These are phyloP conservation scores for Cyclotella sp. DNA, from an alignment of 108 stramenopile genomes.

Conservation along the genomic window DNA sequence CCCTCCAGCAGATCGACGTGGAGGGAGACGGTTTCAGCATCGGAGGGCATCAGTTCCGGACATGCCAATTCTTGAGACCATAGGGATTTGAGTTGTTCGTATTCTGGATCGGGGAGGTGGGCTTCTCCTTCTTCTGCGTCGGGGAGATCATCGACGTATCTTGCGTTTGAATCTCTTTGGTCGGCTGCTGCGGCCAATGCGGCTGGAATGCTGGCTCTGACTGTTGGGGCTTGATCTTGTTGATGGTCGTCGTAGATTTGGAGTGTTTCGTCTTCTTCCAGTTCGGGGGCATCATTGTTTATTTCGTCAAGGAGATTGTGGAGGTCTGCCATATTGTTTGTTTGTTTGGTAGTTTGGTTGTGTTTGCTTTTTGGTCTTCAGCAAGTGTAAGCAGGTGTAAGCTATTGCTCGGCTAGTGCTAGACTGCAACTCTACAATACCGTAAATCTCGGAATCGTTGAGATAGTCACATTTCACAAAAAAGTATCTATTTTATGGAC, in stretches of 20 bases:
- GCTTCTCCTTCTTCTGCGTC: conserved; percentile 20
- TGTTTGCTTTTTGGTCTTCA: background rate
- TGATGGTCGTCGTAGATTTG: background rate
- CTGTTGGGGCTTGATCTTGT: background rate
- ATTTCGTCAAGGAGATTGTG: conserved; percentile 68
- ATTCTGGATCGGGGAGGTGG: conserved; percentile 56
- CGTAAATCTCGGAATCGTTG: too few species aligned
- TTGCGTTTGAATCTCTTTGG: background rate
- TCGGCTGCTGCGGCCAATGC: conserved; percentile 6
- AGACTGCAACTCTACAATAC: too few species aligned
- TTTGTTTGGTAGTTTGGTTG: background rate
- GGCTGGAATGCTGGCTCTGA: conserved; percentile 2
- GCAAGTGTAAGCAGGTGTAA: background rate
- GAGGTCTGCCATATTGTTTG: conserved; percentile 80
- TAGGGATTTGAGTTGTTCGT: conserved; percentile 60
- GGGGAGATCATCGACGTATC: conserved; percentile 7
- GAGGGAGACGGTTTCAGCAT: conserved; percentile 57
- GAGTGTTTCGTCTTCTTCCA: conserved; percentile 7
- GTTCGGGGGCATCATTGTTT: conserved; percentile 47
- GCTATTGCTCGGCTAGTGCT: too few species aligned
- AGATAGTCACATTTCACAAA: too few species aligned
- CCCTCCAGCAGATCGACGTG: conserved; percentile 54
- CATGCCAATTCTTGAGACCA: conserved; percentile 71
- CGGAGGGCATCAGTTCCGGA: conserved; percentile 71
- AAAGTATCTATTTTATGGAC: too few species aligned